Evolutionary conservation across 768 basidiomycete genomes (phyloP).

Genomic region (Rhodotorula toruloides): DNA sequence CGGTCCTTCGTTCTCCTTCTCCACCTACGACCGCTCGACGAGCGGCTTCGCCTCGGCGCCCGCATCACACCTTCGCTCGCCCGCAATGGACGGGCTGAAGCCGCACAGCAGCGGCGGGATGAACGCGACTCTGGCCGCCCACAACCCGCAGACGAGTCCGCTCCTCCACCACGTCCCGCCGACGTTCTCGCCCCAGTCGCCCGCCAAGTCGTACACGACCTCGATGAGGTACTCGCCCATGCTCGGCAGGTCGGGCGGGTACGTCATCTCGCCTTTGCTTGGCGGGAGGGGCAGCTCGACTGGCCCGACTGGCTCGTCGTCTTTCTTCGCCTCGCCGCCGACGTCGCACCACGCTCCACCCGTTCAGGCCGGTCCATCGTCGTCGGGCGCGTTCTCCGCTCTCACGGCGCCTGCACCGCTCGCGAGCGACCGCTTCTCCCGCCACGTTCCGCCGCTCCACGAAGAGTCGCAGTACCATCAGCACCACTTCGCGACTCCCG

Average conservation of each 20-base stretch:
- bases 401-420: too few species aligned
- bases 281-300: too few species aligned
- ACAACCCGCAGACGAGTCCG: not conserved
- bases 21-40: too few species aligned
- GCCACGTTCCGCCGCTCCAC: too few species aligned
- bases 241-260: too few species aligned
- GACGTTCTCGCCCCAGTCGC: not conserved
- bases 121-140: constrained; percentile 1
- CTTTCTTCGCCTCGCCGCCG: constrained; percentile 9
- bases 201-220: not conserved
- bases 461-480: too few species aligned
- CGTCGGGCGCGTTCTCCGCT: too few species aligned
- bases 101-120: not conserved
- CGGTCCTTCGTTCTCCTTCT: too few species aligned
- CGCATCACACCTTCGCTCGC: not conserved
- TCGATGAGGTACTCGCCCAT: not conserved
- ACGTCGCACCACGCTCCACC: constrained; percentile 11
- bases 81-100: not conserved
- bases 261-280: too few species aligned
- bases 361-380: too few species aligned
- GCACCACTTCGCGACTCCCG: not conserved
- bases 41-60: too few species aligned
- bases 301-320: not conserved
- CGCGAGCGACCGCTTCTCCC: too few species aligned
- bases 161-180: constrained; percentile 3